phyloP scores from a whole-genome alignment of 768 basidiomycete genomes.

The Royoungia palumana region DNA sequence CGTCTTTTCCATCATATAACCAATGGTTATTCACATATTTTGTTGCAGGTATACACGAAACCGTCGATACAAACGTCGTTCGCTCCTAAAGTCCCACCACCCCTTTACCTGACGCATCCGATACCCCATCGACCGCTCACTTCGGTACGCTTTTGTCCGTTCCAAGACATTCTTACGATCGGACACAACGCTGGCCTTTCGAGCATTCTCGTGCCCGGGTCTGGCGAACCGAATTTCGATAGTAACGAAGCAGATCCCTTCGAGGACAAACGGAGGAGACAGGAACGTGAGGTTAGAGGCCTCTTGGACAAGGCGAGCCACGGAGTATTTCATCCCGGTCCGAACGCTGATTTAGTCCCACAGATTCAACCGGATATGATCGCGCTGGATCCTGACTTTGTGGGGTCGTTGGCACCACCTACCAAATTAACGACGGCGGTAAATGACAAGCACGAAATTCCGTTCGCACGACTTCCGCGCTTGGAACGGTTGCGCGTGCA shows the following conservation, averaged over 20 bases:
- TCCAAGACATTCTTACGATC: constrained; percentile 79
- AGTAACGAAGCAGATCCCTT: constrained; percentile 92
- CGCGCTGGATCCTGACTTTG: constrained; percentile 71
- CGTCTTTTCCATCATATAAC: constrained; percentile 17
- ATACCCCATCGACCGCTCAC: constrained; percentile 76
- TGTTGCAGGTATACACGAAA: constrained; percentile 63
- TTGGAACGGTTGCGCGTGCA: constrained; percentile 57
- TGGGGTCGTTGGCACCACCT: constrained; percentile 65
- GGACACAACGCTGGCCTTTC: constrained; percentile 79
- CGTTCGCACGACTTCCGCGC: constrained; percentile 75
- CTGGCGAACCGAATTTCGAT: constrained; percentile 95
- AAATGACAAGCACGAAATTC: constrained; percentile 44
- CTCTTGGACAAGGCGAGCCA: constrained; percentile 79
- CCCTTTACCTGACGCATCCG: constrained; percentile 86
- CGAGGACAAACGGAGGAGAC: constrained; percentile 74
- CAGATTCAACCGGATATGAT: constrained; percentile 94
- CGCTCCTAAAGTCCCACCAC: constrained; percentile 51
- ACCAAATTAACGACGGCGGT: constrained; percentile 54
- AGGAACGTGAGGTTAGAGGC: constrained; percentile 87
- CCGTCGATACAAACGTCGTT: constrained; percentile 61
- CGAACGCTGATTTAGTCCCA: neutral
- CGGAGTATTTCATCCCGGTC: too few species aligned
- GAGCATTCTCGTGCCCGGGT: constrained; percentile 84
- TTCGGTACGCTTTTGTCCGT: constrained; percentile 82
- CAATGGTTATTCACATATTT: neutral